Evolutionary conservation across 176 grass and related monocot genomes (phyloP), one percentile per base, ranked within the genome.

Genomic region (Eragrostis nindensis): DNA sequence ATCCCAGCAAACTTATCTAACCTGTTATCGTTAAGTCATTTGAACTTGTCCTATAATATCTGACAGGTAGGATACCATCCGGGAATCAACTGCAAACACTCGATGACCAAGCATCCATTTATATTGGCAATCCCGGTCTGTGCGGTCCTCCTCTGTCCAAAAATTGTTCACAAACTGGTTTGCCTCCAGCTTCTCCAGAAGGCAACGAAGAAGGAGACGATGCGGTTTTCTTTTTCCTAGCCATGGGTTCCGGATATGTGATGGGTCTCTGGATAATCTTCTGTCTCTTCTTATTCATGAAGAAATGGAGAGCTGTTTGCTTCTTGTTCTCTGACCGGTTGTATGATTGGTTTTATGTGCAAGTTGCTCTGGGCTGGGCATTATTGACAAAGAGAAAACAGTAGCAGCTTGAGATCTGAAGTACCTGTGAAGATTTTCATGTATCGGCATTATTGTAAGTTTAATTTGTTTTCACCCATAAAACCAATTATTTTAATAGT

Each of bases 141-240:
- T 90, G 78, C 30, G 75, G 74, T 14, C 76, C 79, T 40, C 79
- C 73, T 71, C 16, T 79, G 15, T 6, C 39, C 13, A 83, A 52
- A 7, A 73, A 65, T 14, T 87, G 75, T 54, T 42, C 46, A 0
- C 8, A 40, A 59, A 2, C 25, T 7, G 3, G 16, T 22, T 8
- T 14, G 3, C 2, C 4, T 22, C 63, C 73, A 44, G 42, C 7
- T 4, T 1, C 30, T 74, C 13, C 15, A 32, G 18, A n/a, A 49
- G 15, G 14, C 0, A 0, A 40, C 1, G 26, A 76, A 8, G 30
- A 71, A 62, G 15, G 24, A 50, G 26, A 14, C 1, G 29, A 55
- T 13, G 16, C 1, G 0, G 8, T 68, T 30, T 52, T 24, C 26
- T 18, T 71, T 15, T 46, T 27, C 30, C 38, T 90, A 0, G 56